Conservation (phyloP, 2,329 filamentous ascomycete species). For the Clarireedia homoeocarpa region DNA sequence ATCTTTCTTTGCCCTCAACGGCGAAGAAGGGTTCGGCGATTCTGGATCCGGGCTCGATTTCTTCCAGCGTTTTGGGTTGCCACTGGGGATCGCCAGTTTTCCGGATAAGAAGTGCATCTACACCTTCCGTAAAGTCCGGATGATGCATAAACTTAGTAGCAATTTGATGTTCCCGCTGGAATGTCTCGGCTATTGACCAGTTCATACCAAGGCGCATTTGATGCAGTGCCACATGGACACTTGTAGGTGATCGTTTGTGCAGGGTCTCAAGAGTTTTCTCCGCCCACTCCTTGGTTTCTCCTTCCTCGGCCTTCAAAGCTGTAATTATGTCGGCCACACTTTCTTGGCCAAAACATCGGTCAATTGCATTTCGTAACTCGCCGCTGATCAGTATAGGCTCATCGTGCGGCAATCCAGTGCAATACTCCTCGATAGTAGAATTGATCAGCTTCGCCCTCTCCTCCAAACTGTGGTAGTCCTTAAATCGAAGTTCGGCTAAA, state of each 20-base stretch:
- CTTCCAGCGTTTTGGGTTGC: conserved; percentile 66
- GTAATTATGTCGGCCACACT: conserved; percentile 62
- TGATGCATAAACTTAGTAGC: conserved; percentile 83
- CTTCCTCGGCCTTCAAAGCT: conserved; percentile 34
- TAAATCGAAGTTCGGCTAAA: conserved; percentile 82
- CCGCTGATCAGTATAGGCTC: conserved; percentile 62
- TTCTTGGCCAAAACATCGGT: conserved; percentile 68
- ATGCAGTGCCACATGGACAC: conserved; percentile 73
- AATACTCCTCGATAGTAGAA: conserved; percentile 85
- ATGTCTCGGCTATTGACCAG: conserved; percentile 81
- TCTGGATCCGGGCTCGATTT: conserved; percentile 46
- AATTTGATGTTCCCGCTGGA: conserved; percentile 78
- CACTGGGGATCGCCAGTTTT: conserved; percentile 53
- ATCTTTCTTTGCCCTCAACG: conserved; percentile 35
- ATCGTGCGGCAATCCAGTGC: conserved; percentile 72
- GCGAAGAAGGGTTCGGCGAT: conserved; percentile 64
- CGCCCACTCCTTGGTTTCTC: conserved; percentile 61
- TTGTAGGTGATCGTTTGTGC: conserved; percentile 71
- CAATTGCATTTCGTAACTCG: conserved; percentile 69
- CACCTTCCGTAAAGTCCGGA: conserved; percentile 86
- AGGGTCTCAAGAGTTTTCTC: conserved; percentile 68
- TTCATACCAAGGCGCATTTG: conserved; percentile 69
- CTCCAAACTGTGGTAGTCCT: conserved; percentile 59
- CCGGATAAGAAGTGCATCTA: conserved; percentile 70
- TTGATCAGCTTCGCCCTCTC: conserved; percentile 68